Percentiles rank a stretch among this genome's conserved stretches.
phyloP scores from a whole-genome alignment of 2,329 filamentous ascomycete species.

The Davidsoniella australis region DNA sequence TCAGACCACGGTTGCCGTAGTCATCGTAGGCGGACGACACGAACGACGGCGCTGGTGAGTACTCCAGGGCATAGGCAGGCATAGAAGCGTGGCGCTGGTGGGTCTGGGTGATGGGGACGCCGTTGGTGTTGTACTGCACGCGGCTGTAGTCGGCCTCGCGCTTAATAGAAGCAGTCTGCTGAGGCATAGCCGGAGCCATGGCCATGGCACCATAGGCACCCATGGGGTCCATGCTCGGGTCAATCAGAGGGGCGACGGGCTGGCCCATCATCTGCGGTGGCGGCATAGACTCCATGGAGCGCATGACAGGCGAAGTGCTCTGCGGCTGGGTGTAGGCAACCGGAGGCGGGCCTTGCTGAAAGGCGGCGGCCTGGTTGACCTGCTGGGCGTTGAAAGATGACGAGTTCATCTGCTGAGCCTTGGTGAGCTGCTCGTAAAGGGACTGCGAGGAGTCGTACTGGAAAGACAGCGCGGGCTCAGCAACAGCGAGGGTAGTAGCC shows the following conservation, averaged over 20 bases:
- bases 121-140: conserved; percentile 82
- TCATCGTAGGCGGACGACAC: conserved; percentile 98
- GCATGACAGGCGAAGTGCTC: conserved; percentile 74
- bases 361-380: conserved; percentile 19
- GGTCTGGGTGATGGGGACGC: conserved; percentile 62
- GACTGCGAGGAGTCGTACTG: conserved; percentile 99
- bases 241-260: conserved; percentile 37
- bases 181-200: conserved; percentile 52
- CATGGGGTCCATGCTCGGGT: conserved; percentile 53
- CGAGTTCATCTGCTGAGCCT: conserved; percentile 95
- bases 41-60: conserved; percentile 93
- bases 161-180: conserved; percentile 52
- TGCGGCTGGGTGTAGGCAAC: conserved; percentile 53
- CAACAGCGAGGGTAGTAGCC: conserved; percentile 88
- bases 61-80: conserved; percentile 87
- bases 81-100: conserved; percentile 96
- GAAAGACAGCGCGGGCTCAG: conserved; percentile 92
- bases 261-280: conserved; percentile 65
- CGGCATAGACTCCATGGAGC: conserved; percentile 85
- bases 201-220: conserved; percentile 50
- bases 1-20: conserved; percentile 90
- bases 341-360: not conserved
- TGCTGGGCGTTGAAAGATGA: conserved; percentile 83
- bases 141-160: conserved; percentile 71
- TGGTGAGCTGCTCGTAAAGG: conserved; percentile 97